These are phyloP conservation scores for Buxus sempervirens DNA, from an alignment of 164 flowering plant genomes.

Conservation along the genomic window DNA sequence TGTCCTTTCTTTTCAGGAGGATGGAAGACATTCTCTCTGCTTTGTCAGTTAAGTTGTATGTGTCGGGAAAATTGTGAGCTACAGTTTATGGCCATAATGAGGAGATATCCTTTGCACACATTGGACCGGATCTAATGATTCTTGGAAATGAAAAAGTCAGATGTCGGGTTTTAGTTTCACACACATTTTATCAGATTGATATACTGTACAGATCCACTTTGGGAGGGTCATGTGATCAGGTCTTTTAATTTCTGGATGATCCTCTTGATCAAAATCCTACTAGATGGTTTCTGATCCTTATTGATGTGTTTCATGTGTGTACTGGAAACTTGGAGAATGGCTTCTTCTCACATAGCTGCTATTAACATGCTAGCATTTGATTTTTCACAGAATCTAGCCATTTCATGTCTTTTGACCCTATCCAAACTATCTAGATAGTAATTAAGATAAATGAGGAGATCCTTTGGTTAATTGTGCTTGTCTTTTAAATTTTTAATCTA, in stretches of 20 bases:
- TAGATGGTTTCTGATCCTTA: neutral
- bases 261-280: neutral
- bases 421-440: neutral
- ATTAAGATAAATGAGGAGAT: neutral
- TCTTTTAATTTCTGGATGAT: neutral
- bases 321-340: too few species aligned
- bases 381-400: neutral
- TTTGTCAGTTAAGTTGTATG: too few species aligned
- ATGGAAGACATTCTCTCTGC: neutral
- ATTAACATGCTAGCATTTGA: neutral
- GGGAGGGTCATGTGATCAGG: neutral
- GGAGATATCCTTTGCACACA: neutral
- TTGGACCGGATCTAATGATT: neutral
- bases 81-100: neutral
- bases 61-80: too few species aligned
- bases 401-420: neutral
- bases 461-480: constrained; percentile 1
- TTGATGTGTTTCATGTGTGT: neutral
- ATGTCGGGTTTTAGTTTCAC: neutral
- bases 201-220: neutral
- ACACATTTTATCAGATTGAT: neutral
- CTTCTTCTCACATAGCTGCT: neutral
- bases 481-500: constrained; percentile 1
- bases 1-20: neutral
- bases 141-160: neutral